Evolutionary conservation across 163 green algal genomes (phyloP).

Genomic region (Botryococcus braunii): DNA sequence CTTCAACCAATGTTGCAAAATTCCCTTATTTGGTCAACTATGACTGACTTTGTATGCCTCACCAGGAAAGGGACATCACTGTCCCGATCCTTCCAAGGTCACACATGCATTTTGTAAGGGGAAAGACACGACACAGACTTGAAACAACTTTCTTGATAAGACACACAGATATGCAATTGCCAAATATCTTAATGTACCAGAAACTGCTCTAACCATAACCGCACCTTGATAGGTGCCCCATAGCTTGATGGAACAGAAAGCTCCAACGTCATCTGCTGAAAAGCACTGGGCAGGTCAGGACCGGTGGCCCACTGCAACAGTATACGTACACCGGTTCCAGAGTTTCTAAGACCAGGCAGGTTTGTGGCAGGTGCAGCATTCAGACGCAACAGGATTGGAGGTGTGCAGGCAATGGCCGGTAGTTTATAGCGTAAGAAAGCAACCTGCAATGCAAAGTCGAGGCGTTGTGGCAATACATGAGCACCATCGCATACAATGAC

Average conservation of each 20-base stretch:
- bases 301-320: conserved; percentile 22
- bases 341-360: background rate
- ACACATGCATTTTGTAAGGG: background rate
- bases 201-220: background rate
- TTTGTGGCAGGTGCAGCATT: conserved; percentile 5
- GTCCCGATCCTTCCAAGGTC: background rate
- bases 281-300: conserved; percentile 12
- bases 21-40: too few species aligned
- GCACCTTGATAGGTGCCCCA: conserved; percentile 11
- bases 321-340: conserved; percentile 25
- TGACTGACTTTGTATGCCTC: too few species aligned
- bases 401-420: conserved; percentile 27
- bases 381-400: conserved; percentile 31
- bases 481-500: too few species aligned
- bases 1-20: too few species aligned
- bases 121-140: background rate
- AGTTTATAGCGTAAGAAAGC: conserved; percentile 22
- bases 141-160: background rate
- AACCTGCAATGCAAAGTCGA: too few species aligned
- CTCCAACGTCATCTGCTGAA: conserved; percentile 28
- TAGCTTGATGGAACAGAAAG: conserved; percentile 18
- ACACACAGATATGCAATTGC: background rate
- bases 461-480: too few species aligned
- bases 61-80: background rate
- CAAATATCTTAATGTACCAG: background rate